Evolutionary conservation across 140 eudicot genomes (phyloP).

Genomic region (Ambrosia hybrid): DNA sequence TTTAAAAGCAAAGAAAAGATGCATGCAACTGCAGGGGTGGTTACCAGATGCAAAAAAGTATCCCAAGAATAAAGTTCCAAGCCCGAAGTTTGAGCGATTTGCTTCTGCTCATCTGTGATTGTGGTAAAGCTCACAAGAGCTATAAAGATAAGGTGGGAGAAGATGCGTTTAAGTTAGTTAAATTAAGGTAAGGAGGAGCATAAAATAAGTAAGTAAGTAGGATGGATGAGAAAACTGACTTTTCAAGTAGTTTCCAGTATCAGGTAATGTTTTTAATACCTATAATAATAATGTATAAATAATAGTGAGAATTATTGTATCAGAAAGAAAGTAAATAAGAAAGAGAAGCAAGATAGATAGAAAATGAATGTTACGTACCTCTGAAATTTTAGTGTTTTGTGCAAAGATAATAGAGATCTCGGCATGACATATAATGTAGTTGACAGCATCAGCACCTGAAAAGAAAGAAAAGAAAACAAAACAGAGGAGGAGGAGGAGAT

Average conservation of each 20-base stretch:
- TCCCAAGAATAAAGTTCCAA: conserved; percentile 74
- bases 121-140: conserved; percentile 95
- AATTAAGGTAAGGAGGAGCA: background rate
- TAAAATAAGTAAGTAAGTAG: background rate
- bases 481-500: too few relatives aligned
- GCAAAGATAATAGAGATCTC: conserved; percentile 71
- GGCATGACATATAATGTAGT: conserved; percentile 80
- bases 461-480: background rate
- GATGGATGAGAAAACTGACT: conserved; percentile 46
- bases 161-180: background rate
- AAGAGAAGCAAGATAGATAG: background rate
- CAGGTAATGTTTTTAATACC: conserved; percentile 79
- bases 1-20: too few relatives aligned
- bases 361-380: conserved; percentile 39
- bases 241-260: conserved; percentile 58
- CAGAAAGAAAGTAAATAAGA: background rate
- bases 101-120: conserved; percentile 56
- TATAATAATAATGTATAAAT: conserved; percentile 13
- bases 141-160: conserved; percentile 17
- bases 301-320: background rate
- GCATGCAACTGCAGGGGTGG: conserved; percentile 1
- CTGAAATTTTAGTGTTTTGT: conserved; percentile 74
- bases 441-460: conserved; percentile 91
- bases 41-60: conserved; percentile 78
- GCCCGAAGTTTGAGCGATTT: conserved; percentile 50